Evolutionary conservation across 2,329 filamentous ascomycete species (phyloP).

Genomic region (Thermochaetoides dissita): DNA sequence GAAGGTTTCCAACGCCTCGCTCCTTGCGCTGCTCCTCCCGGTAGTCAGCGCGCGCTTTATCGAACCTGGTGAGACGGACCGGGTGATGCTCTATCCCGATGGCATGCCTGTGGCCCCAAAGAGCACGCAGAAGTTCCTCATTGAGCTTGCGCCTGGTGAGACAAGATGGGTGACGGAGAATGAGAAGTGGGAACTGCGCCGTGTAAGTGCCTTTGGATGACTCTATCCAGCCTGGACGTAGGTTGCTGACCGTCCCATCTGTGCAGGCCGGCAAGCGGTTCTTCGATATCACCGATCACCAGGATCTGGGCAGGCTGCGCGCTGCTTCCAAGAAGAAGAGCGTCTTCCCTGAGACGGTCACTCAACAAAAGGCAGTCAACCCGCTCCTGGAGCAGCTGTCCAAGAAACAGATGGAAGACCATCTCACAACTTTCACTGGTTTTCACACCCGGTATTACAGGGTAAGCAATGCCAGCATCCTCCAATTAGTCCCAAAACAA

Average conservation of each 20-base stretch:
- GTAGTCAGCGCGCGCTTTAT: slow-evolving; percentile 42
- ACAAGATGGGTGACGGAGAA: slow-evolving; percentile 83
- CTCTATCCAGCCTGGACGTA: neutral
- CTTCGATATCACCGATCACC: slow-evolving; percentile 81
- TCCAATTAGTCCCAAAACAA: neutral
- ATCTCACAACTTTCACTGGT: slow-evolving; percentile 64
- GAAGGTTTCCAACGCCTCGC: slow-evolving; percentile 38
- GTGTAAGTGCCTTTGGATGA: slow-evolving; percentile 39
- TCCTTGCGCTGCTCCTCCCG: slow-evolving; percentile 41
- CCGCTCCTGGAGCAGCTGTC: slow-evolving; percentile 55
- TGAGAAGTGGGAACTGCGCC: slow-evolving; percentile 81
- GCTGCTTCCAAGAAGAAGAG: slow-evolving; percentile 36
- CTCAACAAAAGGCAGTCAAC: slow-evolving; percentile 49
- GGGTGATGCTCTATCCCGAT: slow-evolving; percentile 34
- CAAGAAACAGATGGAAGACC: slow-evolving; percentile 60
- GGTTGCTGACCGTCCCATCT: slow-evolving; percentile 9
- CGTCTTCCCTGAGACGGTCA: slow-evolving; percentile 23
- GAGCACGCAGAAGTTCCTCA: slow-evolving; percentile 46
- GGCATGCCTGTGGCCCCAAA: slow-evolving; percentile 20
- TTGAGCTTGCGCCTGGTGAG: slow-evolving; percentile 74
- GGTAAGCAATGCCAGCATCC: slow-evolving; percentile 1
- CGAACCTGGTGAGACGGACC: slow-evolving; percentile 35
- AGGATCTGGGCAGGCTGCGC: slow-evolving; percentile 42
- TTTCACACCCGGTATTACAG: slow-evolving; percentile 75
- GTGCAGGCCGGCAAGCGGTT: slow-evolving; percentile 69